A percentile compares a stretch with the other conserved stretches of the same genome.
These are phyloP conservation scores for Abeoforma whisleri DNA, from an alignment of 78 protist species.

Conservation along the genomic window DNA sequence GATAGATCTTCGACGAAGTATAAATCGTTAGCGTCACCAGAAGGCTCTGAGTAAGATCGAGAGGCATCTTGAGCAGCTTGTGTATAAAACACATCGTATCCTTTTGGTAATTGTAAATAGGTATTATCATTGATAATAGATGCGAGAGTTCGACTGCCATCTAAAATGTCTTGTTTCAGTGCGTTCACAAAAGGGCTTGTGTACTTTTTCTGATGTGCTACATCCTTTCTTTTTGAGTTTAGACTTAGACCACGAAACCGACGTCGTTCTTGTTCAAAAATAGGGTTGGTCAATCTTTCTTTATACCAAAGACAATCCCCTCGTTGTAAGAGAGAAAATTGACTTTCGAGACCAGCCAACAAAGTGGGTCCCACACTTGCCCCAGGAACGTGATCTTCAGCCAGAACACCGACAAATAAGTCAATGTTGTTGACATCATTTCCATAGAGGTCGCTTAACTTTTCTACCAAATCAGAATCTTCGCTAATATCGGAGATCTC, in stretches of 20 bases:
- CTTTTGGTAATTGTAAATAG: not conserved
- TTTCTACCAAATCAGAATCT: not conserved
- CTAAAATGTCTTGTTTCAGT: no score
- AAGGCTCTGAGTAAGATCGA: no score
- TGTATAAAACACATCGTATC: no score
- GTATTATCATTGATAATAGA: not conserved
- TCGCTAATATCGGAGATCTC: not conserved
- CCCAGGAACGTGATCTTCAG: not conserved
- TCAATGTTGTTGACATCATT: not conserved
- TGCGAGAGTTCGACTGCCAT: constrained; percentile 8
- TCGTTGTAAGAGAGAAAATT: constrained; percentile 11
- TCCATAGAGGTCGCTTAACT: not conserved
- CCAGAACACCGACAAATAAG: not conserved
- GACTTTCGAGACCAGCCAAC: not conserved
- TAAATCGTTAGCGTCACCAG: no score
- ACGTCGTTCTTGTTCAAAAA: no score
- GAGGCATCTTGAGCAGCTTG: no score
- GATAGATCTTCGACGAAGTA: no score
- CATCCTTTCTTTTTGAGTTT: no score
- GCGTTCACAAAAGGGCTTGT: no score
- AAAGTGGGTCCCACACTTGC: constrained; percentile 4
- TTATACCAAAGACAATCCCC: not conserved
- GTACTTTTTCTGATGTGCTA: no score
- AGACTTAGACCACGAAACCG: no score
- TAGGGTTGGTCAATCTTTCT: not conserved